These are phyloP conservation scores for Atalantia buxifolia DNA, from an alignment of 345 rosid species.

Conservation along the genomic window DNA sequence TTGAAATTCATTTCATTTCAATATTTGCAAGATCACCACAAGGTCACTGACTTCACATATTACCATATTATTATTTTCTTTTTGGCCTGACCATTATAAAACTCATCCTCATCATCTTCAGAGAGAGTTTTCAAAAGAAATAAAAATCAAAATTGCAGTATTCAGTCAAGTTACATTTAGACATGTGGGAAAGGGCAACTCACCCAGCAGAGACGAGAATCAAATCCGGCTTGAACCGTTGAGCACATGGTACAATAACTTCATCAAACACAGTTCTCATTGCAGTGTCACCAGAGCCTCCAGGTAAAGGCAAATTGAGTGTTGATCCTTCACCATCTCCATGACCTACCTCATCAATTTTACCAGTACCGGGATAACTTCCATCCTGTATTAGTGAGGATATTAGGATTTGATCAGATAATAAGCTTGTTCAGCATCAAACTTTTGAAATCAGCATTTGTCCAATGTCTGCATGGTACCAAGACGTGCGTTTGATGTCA, in stretches of 20 bases:
- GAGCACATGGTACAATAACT: conserved; percentile 83
- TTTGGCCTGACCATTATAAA: not conserved
- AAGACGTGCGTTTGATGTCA: not conserved
- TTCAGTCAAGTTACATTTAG: not conserved
- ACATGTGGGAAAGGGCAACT: conserved; percentile 22
- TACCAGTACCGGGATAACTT: conserved; percentile 95
- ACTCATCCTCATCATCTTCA: not conserved
- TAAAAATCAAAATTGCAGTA: not conserved
- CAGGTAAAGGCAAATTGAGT: conserved; percentile 83
- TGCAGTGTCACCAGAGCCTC: conserved; percentile 89
- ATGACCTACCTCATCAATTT: conserved; percentile 62
- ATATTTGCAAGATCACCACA: not conserved
- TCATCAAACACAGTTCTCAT: conserved; percentile 84
- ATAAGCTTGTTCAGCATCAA: not conserved
- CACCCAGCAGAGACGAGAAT: conserved; percentile 98
- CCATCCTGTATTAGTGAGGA: conserved; percentile 50
- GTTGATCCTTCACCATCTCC: conserved; percentile 92
- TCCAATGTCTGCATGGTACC: not conserved
- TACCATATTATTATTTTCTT: not conserved
- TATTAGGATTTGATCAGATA: not conserved
- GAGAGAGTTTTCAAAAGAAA: not conserved
- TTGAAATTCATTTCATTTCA: not conserved
- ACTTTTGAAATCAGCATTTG: not conserved
- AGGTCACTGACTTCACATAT: not conserved
- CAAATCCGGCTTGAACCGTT: conserved; percentile 86